Base-by-base conservation (phyloP, 2,329 filamentous ascomycete species). In the Blastomyces gilchristii region DNA sequence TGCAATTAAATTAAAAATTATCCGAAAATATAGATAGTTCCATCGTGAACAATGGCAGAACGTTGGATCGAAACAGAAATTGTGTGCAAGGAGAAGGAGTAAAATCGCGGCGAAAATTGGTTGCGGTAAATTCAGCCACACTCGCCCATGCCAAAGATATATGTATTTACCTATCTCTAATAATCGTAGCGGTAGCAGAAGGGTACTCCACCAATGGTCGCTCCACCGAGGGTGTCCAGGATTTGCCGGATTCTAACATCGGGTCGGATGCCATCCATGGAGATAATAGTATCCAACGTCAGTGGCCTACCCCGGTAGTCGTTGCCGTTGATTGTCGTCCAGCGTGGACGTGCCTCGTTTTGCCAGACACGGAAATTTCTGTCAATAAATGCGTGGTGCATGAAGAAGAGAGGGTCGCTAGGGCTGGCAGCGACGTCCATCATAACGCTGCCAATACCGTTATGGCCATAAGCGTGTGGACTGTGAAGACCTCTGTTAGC, bases 361-460 rank as follows among this genome's bases (percentile, higher is more conserved):
- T 82, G 80, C 80, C 80, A 82, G 5, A 75, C 78, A 75, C 77
- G 79, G 68, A 73, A 82, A 3, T 73, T 69, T 16, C 78, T 72
- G 64, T 81, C 80, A 39, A 81, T 76, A 66, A 74, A 73, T 2
- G 72, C 72, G 64, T 81, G 79, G 66, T 80, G 79, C 14, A 80
- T 69, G 64, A 71, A 81, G 70, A 81, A 81, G 28, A 68, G 69
- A 7, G 78, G 78, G 57, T 81, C 78, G 16, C 71, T 73, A 1
- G 79, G 78, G 4, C 75, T 78, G 1, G 73, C 72, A 59, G 76
- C 78, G 47, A 80, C 68, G 66, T 81, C 79, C 25, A 37, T 37
- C 59, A 61, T 61, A 49, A 54, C 47, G 11, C 47, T 54, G 11
- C 59, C 59, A 31, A 61, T 61, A 54, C 59, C 59, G 11, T 61